Conservation (phyloP, 257 asterid genomes). For the Gynochthodes officinalis region DNA sequence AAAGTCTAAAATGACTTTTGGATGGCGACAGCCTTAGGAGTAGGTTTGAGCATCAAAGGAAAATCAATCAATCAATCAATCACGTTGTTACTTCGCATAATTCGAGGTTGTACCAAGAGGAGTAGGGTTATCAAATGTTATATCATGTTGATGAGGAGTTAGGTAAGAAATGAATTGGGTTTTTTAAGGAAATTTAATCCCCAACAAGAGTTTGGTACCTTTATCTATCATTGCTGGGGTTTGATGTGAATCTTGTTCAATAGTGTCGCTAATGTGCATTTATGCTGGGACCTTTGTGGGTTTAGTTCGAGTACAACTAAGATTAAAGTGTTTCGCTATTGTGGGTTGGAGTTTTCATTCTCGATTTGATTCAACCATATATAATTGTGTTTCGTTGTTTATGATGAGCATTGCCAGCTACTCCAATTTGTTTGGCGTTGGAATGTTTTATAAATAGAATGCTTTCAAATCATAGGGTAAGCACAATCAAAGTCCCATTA, state of each 20-base stretch:
- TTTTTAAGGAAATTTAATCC: conserved; percentile 2
- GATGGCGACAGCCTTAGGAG: conserved; percentile 9
- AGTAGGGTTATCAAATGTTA: neutral
- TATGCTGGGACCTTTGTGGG: conserved; percentile 21
- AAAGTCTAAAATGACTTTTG: conserved; percentile 15
- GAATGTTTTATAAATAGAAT: too few relatives aligned
- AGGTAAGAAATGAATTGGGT: neutral
- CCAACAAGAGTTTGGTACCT: conserved; percentile 24
- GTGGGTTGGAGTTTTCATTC: neutral
- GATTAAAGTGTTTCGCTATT: neutral
- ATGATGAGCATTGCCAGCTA: too few relatives aligned
- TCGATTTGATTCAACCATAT: too few relatives aligned
- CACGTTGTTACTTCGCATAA: neutral
- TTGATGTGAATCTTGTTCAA: conserved; percentile 6
- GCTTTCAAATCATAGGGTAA: too few relatives aligned
- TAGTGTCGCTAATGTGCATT: conserved; percentile 19
- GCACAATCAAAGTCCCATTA: too few relatives aligned
- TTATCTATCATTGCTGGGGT: conserved; percentile 26
- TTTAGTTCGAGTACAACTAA: neutral
- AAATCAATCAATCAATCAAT: too few relatives aligned
- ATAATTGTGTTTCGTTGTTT: too few relatives aligned
- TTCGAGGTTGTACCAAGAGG: neutral
- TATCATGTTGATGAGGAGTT: neutral
- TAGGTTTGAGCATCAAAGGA: conserved; percentile 14
- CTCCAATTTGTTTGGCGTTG: too few relatives aligned